Evolutionary conservation across 2,329 filamentous ascomycete species (phyloP).

Genomic region (Diaporthe eres): DNA sequence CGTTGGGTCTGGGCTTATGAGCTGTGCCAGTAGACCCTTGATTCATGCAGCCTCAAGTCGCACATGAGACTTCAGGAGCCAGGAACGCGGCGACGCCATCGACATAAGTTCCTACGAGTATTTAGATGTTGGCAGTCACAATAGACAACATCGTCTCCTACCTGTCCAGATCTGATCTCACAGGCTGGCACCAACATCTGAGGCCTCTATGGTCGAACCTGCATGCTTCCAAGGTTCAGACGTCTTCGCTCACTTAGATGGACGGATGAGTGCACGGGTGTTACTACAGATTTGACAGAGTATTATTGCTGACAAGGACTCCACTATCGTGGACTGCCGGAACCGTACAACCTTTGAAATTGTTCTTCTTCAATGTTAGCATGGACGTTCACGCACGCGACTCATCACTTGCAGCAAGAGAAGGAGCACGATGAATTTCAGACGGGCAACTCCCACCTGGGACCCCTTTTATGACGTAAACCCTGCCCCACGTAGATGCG

Average conservation of each 20-base stretch:
- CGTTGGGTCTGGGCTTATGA: neutral
- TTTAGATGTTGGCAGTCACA: too few species aligned
- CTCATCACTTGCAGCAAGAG: neutral
- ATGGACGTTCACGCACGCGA: neutral
- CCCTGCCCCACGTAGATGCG: conserved; percentile 36
- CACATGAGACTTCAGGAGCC: neutral
- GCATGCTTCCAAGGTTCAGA: neutral
- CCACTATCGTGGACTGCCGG: neutral
- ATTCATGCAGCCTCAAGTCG: neutral
- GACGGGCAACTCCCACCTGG: conserved; percentile 15
- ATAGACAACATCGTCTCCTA: too few species aligned
- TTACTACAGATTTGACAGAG: neutral
- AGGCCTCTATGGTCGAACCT: neutral
- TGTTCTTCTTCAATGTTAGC: neutral
- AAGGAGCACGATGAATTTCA: neutral
- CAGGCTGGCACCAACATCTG: neutral
- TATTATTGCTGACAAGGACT: neutral
- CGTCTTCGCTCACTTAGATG: neutral
- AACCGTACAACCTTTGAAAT: too few species aligned
- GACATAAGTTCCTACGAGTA: neutral
- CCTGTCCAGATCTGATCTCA: neutral
- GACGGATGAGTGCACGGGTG: neutral
- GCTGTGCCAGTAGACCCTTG: neutral
- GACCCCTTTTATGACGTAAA: conserved; percentile 37
- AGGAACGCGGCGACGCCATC: neutral